These are phyloP conservation scores for Prosopis cineraria DNA, from an alignment of 306 rosid species.

Conservation along the genomic window DNA sequence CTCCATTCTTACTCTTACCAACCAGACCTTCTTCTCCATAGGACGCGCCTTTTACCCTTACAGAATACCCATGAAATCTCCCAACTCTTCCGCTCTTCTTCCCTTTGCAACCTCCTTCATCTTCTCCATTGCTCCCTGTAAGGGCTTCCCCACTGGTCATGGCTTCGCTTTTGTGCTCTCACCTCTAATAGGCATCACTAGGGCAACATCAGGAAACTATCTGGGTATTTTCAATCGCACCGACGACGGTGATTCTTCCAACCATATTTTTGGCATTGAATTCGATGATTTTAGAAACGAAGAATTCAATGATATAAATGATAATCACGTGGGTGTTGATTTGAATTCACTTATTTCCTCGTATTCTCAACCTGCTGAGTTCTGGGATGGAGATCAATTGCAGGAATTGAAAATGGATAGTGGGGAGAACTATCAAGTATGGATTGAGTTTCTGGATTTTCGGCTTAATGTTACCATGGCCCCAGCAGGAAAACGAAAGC, in stretches of 20 bases:
- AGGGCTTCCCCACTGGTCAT: slow-evolving; percentile 49
- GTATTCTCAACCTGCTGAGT: slow-evolving; percentile 53
- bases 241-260: slow-evolving; percentile 43
- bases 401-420: slow-evolving; percentile 44
- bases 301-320: slow-evolving; percentile 58
- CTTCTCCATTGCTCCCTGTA: slow-evolving; percentile 59
- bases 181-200: slow-evolving; percentile 41
- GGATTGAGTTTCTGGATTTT: slow-evolving; percentile 59
- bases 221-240: slow-evolving; percentile 61
- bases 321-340: slow-evolving; percentile 66
- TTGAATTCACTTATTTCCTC: slow-evolving; percentile 55
- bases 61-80: slow-evolving; percentile 41
- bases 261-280: slow-evolving; percentile 59
- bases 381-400: slow-evolving; percentile 49
- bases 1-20: slow-evolving; percentile 51
- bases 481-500: slow-evolving; percentile 51
- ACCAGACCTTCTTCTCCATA: slow-evolving; percentile 56
- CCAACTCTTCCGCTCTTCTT: slow-evolving; percentile 37
- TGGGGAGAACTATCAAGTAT: slow-evolving; percentile 66
- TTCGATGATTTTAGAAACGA: slow-evolving; percentile 66
- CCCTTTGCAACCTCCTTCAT: slow-evolving; percentile 67
- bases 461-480: slow-evolving; percentile 60
- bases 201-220: slow-evolving; percentile 52
- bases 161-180: slow-evolving; percentile 57
- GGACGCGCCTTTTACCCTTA: slow-evolving; percentile 66